These are phyloP conservation scores for Xylaria scruposa DNA, from an alignment of 495 filamentous ascomycete genomes.

Conservation along the genomic window DNA sequence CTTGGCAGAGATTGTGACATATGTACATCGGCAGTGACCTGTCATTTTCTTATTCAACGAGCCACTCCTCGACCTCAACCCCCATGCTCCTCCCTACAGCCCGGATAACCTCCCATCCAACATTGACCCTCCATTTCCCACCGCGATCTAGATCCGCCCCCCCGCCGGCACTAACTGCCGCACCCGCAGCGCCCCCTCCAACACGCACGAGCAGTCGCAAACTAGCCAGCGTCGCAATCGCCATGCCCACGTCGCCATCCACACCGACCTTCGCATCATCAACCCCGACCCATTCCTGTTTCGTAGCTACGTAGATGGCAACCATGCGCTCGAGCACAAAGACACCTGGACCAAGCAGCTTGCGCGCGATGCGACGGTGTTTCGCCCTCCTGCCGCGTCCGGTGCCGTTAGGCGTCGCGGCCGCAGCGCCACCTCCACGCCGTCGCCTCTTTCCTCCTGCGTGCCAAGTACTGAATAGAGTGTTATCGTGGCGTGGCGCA, in stretches of 20 bases:
- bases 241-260: constrained; percentile 69
- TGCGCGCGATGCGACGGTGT: constrained; percentile 72
- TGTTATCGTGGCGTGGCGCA: constrained; percentile 74
- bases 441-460: constrained; percentile 54
- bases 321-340: constrained; percentile 88
- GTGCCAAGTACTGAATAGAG: constrained; percentile 83
- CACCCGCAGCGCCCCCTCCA: constrained; percentile 51
- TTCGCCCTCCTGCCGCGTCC: constrained; percentile 59
- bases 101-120: constrained; percentile 75
- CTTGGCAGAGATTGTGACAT: background rate
- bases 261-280: constrained; percentile 37
- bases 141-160: constrained; percentile 66
- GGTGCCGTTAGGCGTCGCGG: constrained; percentile 39
- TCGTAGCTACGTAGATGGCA: constrained; percentile 83
- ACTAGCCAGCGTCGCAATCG: constrained; percentile 81
- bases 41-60: constrained; percentile 58
- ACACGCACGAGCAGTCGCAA: constrained; percentile 72
- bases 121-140: constrained; percentile 75
- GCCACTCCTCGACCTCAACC: constrained; percentile 74
- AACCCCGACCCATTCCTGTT: constrained; percentile 65
- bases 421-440: constrained; percentile 42
- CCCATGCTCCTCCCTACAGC: constrained; percentile 70
- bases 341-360: constrained; percentile 75
- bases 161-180: constrained; percentile 39
- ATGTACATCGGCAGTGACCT: no score